Evolutionary conservation across 2,329 filamentous ascomycete species (phyloP), one percentile per base, ranked within the genome.

Genomic region (Madurella fahalii): DNA sequence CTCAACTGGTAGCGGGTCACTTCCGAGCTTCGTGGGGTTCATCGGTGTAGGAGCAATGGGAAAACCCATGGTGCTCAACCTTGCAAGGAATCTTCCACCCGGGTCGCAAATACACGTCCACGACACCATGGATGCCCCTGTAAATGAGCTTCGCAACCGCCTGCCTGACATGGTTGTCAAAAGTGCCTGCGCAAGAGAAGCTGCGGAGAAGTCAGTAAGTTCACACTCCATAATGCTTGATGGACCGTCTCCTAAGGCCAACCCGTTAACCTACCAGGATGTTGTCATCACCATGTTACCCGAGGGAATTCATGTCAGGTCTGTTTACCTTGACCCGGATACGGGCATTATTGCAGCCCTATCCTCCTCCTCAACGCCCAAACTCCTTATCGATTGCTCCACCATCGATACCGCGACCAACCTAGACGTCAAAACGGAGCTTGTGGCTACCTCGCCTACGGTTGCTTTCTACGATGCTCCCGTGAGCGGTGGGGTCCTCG

Each of bases 231-330:
- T 25, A 7, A 25, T 25, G 25, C 7, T 25, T 7, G 7, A 25
- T 25, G 25, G 25, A 7, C 25, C 7, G 25, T 25, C 7, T 25
- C 25, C 7, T 25, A 3, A 25, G 7, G 25, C 3, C 25, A n/a
- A n/a, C n/a, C n/a, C n/a, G n/a, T n/a, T 25, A 25, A 25, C 25
- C 25, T 7, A 25, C 8, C 37, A 88, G 85, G 79, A 83, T 67
- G 81, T 80, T 16, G 77, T 87, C 59, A 74, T 89, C 45, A 86
- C 85, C n/a, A 85, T 84, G 66, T 77, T 89, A 2, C 86, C 86
- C 1, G 84, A 87, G 63, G 83, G 85, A 1, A 73, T 79, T 44
- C 85, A 89, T 64, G 85, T 89, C 54, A 79, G 81, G 63, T 77
- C 79, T n/a, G 85, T 88, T 37, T 89, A 85, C 65, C 62, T 69